A percentile compares a stretch with the other conserved stretches of the same genome.
Evolutionary conservation across 805 yeast genomes (phyloP).

Genomic region (Kockiozyma suomiensis): DNA sequence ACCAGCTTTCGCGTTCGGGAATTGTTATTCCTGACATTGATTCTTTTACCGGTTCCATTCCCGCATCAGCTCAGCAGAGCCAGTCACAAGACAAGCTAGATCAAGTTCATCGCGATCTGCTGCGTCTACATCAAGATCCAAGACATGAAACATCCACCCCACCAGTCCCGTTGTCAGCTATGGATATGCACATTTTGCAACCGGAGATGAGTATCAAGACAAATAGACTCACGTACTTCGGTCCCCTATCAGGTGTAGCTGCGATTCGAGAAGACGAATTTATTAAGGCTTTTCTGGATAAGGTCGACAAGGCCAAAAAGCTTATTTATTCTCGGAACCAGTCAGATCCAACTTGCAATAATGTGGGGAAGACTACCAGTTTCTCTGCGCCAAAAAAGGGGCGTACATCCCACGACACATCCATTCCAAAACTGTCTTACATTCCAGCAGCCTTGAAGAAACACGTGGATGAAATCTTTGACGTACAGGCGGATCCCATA

Average conservation of each 20-base stretch:
- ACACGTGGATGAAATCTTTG: conserved; percentile 16
- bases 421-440: conserved; percentile 8
- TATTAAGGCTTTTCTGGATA: conserved; percentile 14
- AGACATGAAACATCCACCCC: not conserved
- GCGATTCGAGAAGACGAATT: conserved; percentile 24
- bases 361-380: not conserved
- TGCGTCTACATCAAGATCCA: not conserved
- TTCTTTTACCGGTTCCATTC: not conserved
- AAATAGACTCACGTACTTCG: conserved; percentile 28
- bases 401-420: conserved; percentile 13
- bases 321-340: not conserved
- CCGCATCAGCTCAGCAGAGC: not conserved
- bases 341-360: not conserved
- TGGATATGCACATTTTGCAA: conserved; percentile 15
- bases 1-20: conserved; percentile 14
- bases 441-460: conserved; percentile 8
- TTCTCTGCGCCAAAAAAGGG: conserved; percentile 10
- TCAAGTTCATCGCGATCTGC: too few species aligned
- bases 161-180: conserved; percentile 11
- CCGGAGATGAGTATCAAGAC: conserved; percentile 25
- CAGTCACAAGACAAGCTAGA: too few species aligned
- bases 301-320: conserved; percentile 17
- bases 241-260: conserved; percentile 24
- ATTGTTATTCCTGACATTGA: conserved; percentile 1
- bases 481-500: conserved; percentile 13